phyloP scores from a whole-genome alignment of 768 basidiomycete species.

The Thelephora aurantiotincta region DNA sequence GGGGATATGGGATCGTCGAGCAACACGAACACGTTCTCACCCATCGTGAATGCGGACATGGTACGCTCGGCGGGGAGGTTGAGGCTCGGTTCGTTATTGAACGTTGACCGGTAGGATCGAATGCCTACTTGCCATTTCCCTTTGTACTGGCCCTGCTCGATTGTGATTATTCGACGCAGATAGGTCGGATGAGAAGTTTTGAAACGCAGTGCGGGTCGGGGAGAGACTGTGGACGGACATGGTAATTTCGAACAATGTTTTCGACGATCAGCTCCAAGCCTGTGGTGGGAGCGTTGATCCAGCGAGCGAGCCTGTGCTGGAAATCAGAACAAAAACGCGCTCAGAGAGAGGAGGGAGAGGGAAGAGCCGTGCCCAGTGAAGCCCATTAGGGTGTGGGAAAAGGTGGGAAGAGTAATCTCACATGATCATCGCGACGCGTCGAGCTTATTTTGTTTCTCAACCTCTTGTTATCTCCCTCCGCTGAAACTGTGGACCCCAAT shows the following conservation, averaged over 20 bases:
- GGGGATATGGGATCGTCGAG: constrained; percentile 68
- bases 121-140: constrained; percentile 61
- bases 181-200: constrained; percentile 4
- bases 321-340: not conserved
- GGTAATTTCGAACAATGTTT: constrained; percentile 59
- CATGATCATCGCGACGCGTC: not conserved
- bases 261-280: constrained; percentile 55
- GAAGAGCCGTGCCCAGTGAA: not conserved
- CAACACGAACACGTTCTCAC: constrained; percentile 66
- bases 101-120: constrained; percentile 62
- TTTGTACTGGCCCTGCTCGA: constrained; percentile 35
- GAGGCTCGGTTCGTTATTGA: constrained; percentile 38
- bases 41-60: constrained; percentile 69
- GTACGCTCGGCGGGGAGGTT: constrained; percentile 44
- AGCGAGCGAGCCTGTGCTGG: constrained; percentile 48
- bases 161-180: constrained; percentile 2
- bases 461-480: not conserved
- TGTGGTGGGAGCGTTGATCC: constrained; percentile 69
- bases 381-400: not conserved
- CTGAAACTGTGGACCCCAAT: not conserved
- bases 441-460: not conserved
- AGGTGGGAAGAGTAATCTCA: not conserved
- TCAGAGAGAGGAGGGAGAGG: not conserved
- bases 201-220: not conserved
- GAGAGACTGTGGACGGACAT: constrained; percentile 24